These are phyloP conservation scores for Rossbeevera mucosa DNA, from an alignment of 768 basidiomycete species.

Conservation along the genomic window DNA sequence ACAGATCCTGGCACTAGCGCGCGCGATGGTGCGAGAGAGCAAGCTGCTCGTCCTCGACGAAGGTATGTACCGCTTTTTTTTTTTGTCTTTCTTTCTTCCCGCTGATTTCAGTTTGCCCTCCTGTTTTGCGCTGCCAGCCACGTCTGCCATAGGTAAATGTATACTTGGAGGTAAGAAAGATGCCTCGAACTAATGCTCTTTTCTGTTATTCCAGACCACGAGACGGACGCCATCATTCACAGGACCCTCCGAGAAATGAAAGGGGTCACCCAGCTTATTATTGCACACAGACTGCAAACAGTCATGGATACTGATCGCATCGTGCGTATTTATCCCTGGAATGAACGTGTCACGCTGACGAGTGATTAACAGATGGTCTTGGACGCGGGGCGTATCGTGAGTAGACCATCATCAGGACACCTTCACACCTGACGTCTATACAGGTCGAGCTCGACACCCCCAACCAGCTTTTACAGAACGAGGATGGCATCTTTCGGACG, in stretches of 20 bases:
- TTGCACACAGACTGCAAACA: slow-evolving; percentile 6
- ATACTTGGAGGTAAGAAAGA: too few species aligned
- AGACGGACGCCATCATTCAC: slow-evolving; percentile 8
- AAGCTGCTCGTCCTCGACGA: slow-evolving; percentile 47
- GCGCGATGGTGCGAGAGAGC: slow-evolving; percentile 38
- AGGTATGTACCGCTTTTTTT: slow-evolving; percentile 16
- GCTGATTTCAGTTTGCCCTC: not conserved
- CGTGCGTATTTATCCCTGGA: not conserved
- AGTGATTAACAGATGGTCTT: slow-evolving; percentile 2
- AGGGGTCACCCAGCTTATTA: slow-evolving; percentile 6
- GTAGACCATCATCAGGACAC: not conserved
- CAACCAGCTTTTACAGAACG: slow-evolving; percentile 1
- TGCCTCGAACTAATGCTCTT: not conserved
- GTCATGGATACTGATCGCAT: slow-evolving; percentile 12
- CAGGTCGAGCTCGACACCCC: slow-evolving; percentile 9
- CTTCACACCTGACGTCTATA: not conserved
- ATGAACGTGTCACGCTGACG: not conserved
- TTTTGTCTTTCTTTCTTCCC: too few species aligned
- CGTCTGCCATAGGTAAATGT: slow-evolving; percentile 8
- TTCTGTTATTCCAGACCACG: not conserved
- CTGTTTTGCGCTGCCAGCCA: not conserved
- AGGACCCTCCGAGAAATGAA: slow-evolving; percentile 4
- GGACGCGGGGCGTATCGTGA: slow-evolving; percentile 8
- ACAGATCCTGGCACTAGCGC: slow-evolving; percentile 44
- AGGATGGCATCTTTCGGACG: not conserved